These are phyloP conservation scores for Pseudogymnoascus sp. DNA, from an alignment of 2,329 filamentous ascomycete species.

Conservation along the genomic window DNA sequence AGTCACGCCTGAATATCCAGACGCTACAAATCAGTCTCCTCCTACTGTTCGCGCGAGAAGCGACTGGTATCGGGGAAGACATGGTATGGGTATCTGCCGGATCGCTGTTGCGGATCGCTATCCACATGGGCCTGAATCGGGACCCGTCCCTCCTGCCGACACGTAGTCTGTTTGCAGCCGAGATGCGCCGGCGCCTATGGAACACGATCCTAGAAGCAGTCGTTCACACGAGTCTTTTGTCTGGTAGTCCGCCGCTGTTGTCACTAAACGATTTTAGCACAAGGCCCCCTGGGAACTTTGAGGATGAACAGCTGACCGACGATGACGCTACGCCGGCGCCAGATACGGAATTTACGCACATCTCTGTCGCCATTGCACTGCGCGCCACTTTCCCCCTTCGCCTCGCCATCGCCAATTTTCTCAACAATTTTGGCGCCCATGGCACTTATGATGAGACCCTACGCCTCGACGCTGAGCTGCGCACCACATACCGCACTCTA, in stretches of 20 bases:
- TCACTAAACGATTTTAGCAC: conserved; percentile 42
- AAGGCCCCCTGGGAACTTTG: conserved; percentile 39
- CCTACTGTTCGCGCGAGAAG: conserved; percentile 37
- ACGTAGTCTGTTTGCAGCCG: conserved; percentile 30
- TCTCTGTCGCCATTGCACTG: conserved; percentile 36
- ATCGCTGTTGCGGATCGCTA: conserved; percentile 36
- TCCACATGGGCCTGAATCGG: conserved; percentile 44
- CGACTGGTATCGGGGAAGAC: conserved; percentile 35
- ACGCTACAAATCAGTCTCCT: conserved; percentile 43
- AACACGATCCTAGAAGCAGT: conserved; percentile 43
- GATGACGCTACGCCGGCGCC: conserved; percentile 30
- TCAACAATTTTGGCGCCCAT: conserved; percentile 36
- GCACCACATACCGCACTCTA: conserved; percentile 36
- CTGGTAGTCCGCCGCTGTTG: conserved; percentile 41
- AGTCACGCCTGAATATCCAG: conserved; percentile 42
- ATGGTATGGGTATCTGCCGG: conserved; percentile 42
- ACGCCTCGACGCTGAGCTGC: conserved; percentile 36
- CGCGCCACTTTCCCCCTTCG: conserved; percentile 37
- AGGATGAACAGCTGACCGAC: conserved; percentile 40
- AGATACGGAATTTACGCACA: conserved; percentile 33
- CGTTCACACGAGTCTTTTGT: conserved; percentile 38
- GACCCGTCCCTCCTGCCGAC: conserved; percentile 37
- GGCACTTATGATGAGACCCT: conserved; percentile 40
- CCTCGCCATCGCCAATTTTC: conserved; percentile 35
- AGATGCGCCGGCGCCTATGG: conserved; percentile 46